Evolutionary conservation across 1,284 basidiomycete genomes (phyloP).

Genomic region (Grifola frondosa): DNA sequence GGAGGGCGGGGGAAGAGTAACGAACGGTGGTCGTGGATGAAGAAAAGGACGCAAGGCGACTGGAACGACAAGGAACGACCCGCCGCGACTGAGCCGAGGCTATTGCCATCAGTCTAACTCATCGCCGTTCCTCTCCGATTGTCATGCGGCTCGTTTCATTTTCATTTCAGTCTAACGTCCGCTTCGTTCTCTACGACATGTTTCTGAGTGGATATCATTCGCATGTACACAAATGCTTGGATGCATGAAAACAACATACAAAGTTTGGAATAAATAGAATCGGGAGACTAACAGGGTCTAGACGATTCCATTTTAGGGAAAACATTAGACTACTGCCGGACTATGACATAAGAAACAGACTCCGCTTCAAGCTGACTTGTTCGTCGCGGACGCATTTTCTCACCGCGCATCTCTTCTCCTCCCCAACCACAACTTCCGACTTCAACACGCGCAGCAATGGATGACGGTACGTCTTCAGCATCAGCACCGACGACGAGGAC

Average conservation of each 20-base stretch:
- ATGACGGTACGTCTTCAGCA: conserved; percentile 82
- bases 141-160: not conserved
- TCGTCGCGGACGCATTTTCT: conserved; percentile 15
- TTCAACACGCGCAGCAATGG: conserved; percentile 50
- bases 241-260: no score
- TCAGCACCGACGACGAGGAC: conserved; percentile 48
- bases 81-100: conserved; percentile 28
- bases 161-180: no score
- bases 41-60: conserved; percentile 25
- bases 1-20: conserved; percentile 11
- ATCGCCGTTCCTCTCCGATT: conserved; percentile 4
- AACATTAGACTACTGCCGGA: no score
- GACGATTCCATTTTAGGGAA: no score
- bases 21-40: conserved; percentile 17
- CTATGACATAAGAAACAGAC: no score
- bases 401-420: conserved; percentile 16
- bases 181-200: not conserved
- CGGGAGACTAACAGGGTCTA: no score
- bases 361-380: no score
- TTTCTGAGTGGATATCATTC: no score
- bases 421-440: conserved; percentile 10
- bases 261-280: no score
- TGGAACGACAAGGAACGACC: conserved; percentile 20
- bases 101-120: conserved; percentile 27
- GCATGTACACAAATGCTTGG: not conserved